phyloP scores from a whole-genome alignment of 129 eudicot genomes.

The Tagetes patula region DNA sequence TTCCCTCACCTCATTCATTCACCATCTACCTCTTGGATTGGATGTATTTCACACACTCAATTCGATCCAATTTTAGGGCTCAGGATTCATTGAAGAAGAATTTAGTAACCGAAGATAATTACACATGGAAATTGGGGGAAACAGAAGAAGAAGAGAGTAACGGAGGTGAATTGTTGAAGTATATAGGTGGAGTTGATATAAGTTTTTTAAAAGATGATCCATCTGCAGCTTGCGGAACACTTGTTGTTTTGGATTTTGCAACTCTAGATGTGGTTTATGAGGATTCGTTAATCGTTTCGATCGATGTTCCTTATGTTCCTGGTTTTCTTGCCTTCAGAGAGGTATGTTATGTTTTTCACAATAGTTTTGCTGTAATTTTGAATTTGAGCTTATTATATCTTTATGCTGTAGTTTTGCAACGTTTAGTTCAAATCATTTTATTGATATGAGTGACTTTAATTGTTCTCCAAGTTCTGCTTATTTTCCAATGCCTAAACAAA shows the following conservation, averaged over 20 bases:
- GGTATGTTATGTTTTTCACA: constrained; percentile 33
- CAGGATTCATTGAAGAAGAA: constrained; percentile 62
- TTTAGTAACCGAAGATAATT: constrained; percentile 57
- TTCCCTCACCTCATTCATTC: constrained; percentile 1
- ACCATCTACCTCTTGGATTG: background rate
- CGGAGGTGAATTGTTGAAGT: constrained; percentile 49
- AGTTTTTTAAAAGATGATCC: constrained; percentile 72
- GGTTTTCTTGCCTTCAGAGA: constrained; percentile 97
- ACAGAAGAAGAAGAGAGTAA: constrained; percentile 29
- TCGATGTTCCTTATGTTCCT: constrained; percentile 73
- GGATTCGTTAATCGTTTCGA: constrained; percentile 53
- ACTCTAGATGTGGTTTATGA: constrained; percentile 66
- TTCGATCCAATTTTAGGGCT: constrained; percentile 44
- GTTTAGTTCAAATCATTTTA: no score
- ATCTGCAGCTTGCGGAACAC: constrained; percentile 76
- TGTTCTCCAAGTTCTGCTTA: background rate
- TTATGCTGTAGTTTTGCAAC: background rate
- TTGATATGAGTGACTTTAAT: no score
- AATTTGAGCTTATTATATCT: background rate
- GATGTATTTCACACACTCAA: background rate
- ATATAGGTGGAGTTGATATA: constrained; percentile 89
- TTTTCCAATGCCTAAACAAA: background rate
- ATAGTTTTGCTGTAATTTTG: constrained; percentile 2
- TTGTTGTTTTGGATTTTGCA: constrained; percentile 67
- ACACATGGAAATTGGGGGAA: constrained; percentile 56